Percentiles rank a stretch among this genome's conserved stretches.
These are phyloP conservation scores for Teunomyces panamensis DNA, from an alignment of 805 yeast genomes.

Conservation along the genomic window DNA sequence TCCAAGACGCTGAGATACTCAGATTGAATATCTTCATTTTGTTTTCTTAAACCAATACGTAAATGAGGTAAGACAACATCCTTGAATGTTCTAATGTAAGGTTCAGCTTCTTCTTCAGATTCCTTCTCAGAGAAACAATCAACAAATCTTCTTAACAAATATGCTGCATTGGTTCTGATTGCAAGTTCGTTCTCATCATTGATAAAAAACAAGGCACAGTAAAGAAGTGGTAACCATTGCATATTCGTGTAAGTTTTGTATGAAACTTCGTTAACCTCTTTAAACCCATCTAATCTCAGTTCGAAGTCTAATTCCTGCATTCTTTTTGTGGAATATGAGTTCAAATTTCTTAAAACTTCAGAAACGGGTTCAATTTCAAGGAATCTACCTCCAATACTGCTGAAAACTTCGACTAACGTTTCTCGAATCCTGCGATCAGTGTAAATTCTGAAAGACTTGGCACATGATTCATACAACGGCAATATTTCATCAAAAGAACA, in stretches of 20 bases:
- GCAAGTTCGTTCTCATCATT: slow-evolving; percentile 79
- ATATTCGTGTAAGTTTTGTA: slow-evolving; percentile 42
- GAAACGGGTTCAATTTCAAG: slow-evolving; percentile 42
- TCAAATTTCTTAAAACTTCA: slow-evolving; percentile 57
- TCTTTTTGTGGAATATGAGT: slow-evolving; percentile 61
- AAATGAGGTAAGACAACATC: slow-evolving; percentile 61
- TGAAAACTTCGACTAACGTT: slow-evolving; percentile 58
- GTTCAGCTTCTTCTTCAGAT: slow-evolving; percentile 20
- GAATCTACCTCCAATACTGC: slow-evolving; percentile 54
- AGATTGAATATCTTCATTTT: slow-evolving; percentile 58
- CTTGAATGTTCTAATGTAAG: slow-evolving; percentile 43
- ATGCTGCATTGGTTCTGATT: slow-evolving; percentile 72
- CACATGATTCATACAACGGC: slow-evolving; percentile 47
- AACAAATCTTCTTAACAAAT: slow-evolving; percentile 58
- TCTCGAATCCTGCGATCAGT: slow-evolving; percentile 61
- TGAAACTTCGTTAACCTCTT: slow-evolving; percentile 54
- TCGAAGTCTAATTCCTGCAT: slow-evolving; percentile 79
- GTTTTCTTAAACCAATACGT: slow-evolving; percentile 61
- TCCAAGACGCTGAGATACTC: slow-evolving; percentile 69
- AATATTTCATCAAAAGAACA: slow-evolving; percentile 51
- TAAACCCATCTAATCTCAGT: slow-evolving; percentile 65
- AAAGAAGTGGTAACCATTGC: slow-evolving; percentile 81
- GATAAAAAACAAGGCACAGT: slow-evolving; percentile 65
- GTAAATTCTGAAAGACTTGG: slow-evolving; percentile 58
- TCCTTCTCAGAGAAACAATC: slow-evolving; percentile 46